phyloP scores from a whole-genome alignment of 2,329 filamentous ascomycete species.

The Stromatinia cepivora region DNA sequence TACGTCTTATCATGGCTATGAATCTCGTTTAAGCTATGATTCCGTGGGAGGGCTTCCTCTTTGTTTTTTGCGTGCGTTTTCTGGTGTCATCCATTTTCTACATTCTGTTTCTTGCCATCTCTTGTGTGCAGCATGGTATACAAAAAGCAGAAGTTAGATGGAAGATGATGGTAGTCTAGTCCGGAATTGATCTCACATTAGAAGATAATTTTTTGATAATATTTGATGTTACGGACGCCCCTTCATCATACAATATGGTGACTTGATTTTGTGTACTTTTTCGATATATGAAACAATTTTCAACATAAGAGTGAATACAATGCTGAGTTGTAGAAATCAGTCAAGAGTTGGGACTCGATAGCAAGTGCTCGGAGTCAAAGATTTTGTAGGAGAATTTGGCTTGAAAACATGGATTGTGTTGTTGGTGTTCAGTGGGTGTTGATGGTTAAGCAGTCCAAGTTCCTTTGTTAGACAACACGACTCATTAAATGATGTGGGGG shows the following conservation, averaged over 20 bases:
- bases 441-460: neutral
- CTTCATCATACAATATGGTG: neutral
- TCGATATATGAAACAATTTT: slow-evolving; percentile 2
- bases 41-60: slow-evolving; percentile 33
- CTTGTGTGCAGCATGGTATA: slow-evolving; percentile 22
- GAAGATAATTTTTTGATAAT: slow-evolving; percentile 32
- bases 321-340: neutral
- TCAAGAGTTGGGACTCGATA: neutral
- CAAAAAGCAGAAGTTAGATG: slow-evolving; percentile 42
- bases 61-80: slow-evolving; percentile 34
- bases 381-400: neutral
- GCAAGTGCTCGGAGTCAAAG: neutral
- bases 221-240: slow-evolving; percentile 2
- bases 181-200: slow-evolving; percentile 43
- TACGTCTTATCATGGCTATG: slow-evolving; percentile 36
- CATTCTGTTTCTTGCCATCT: slow-evolving; percentile 37
- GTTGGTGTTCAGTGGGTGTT: neutral
- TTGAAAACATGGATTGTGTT: neutral
- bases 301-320: neutral
- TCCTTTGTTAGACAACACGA: neutral
- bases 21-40: slow-evolving; percentile 36
- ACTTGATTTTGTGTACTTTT: neutral
- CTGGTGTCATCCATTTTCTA: slow-evolving; percentile 37
- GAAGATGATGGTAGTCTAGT: slow-evolving; percentile 43
- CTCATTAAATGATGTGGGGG: neutral